Evolutionary conservation across 257 asterid species (phyloP).

Genomic region (Eucommia ulmoides): DNA sequence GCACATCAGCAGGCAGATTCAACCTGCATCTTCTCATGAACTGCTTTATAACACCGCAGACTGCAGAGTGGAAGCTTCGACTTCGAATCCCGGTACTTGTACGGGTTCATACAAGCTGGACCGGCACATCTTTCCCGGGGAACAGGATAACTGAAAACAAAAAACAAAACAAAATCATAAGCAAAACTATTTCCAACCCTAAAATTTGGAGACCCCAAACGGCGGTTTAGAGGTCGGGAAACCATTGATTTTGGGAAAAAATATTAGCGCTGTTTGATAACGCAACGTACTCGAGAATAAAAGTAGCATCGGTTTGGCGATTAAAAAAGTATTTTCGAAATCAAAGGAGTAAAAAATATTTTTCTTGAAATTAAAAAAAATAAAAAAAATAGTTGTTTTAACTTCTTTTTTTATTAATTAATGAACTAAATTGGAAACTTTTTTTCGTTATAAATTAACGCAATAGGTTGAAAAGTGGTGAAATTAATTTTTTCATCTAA

Average conservation of each 20-base stretch:
- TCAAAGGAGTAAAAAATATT: too few species aligned
- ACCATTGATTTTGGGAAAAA: too few species aligned
- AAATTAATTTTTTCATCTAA: too few species aligned
- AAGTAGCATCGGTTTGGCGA: background rate
- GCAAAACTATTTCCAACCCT: background rate
- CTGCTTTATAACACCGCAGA: constrained; percentile 84
- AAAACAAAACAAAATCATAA: constrained; percentile 10
- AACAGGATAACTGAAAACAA: constrained; percentile 71
- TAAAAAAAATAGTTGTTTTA: too few species aligned
- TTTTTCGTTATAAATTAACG: too few species aligned
- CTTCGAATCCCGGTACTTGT: constrained; percentile 90
- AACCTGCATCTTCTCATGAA: constrained; percentile 27
- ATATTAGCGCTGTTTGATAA: too few species aligned
- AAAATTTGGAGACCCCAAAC: background rate
- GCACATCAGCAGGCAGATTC: constrained; percentile 35
- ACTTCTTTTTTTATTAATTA: too few species aligned
- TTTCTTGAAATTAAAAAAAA: too few species aligned
- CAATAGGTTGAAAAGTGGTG: too few species aligned
- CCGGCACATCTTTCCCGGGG: constrained; percentile 91
- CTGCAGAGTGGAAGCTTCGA: constrained; percentile 92
- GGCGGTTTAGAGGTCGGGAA: background rate
- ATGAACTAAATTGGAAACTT: too few species aligned
- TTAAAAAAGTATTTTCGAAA: background rate
- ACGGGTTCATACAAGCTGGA: constrained; percentile 70
- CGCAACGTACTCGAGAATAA: background rate